A percentile compares a stretch with the other conserved stretches of the same genome.
Conservation (phyloP, 441 rosid genomes). For the Pelargonium exstipulatum region DNA sequence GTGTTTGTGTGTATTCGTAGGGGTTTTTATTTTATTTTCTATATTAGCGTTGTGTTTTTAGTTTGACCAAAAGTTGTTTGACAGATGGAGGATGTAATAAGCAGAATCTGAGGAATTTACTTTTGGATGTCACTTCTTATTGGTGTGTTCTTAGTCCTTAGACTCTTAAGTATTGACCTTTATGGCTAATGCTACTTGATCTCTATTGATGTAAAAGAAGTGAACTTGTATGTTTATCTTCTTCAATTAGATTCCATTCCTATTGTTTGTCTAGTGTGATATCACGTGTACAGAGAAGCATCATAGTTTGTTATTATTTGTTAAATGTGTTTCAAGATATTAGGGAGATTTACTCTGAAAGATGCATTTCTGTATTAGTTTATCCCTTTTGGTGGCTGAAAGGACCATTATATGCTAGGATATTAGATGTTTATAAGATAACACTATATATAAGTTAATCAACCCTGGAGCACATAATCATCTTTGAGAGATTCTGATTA, state of each 20-base stretch:
- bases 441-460: background rate
- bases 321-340: background rate
- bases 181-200: background rate
- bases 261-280: background rate
- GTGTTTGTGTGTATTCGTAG: background rate
- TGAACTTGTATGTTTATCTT: constrained; percentile 2
- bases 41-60: background rate
- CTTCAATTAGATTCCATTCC: background rate
- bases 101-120: background rate
- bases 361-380: background rate
- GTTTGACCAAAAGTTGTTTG: background rate
- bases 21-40: background rate
- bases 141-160: background rate
- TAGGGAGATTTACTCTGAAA: background rate
- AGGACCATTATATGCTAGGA: background rate
- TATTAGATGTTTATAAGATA: background rate
- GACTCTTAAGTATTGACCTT: background rate
- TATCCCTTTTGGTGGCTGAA: background rate
- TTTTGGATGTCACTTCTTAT: background rate
- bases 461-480: background rate
- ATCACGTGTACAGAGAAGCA: background rate
- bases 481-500: background rate
- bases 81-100: background rate
- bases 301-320: background rate
- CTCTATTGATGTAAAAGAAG: background rate